Evolutionary conservation across 306 rosid genomes (phyloP).

Genomic region (Cicer bijugum): DNA sequence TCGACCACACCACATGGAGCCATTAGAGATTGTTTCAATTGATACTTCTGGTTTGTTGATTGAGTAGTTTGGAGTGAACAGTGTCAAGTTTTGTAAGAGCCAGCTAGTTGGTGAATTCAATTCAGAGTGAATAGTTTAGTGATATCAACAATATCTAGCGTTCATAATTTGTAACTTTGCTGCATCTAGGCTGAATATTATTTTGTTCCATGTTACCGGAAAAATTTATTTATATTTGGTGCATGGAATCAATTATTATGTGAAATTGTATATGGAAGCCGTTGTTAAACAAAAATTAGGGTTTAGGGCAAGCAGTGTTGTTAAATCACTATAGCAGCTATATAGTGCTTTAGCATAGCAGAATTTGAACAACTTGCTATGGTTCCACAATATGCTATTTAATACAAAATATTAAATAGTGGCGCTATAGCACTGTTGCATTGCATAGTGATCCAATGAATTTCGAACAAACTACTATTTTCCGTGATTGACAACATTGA

Average conservation of each 20-base stretch:
- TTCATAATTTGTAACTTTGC: conserved; percentile 15
- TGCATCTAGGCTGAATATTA: conserved; percentile 20
- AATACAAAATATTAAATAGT: no score
- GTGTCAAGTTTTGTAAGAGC: not conserved
- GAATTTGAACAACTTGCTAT: no score
- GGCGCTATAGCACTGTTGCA: no score
- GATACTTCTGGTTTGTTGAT: conserved; percentile 18
- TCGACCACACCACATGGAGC: conserved; percentile 7
- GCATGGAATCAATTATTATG: not conserved
- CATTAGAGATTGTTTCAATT: not conserved
- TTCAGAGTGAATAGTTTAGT: conserved; percentile 4
- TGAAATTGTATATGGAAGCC: conserved; percentile 31
- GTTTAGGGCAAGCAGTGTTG: no score
- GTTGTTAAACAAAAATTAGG: not conserved
- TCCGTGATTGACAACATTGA: no score
- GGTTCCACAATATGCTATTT: no score
- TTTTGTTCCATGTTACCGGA: not conserved
- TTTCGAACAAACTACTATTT: no score
- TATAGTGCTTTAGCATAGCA: no score
- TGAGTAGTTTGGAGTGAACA: not conserved
- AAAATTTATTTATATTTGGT: not conserved
- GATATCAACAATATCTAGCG: not conserved
- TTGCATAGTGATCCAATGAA: no score
- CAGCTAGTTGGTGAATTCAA: conserved; percentile 1
- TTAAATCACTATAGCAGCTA: no score